Conservation (phyloP, 2,329 filamentous ascomycete genomes). For the Aspergillus nomiae region DNA sequence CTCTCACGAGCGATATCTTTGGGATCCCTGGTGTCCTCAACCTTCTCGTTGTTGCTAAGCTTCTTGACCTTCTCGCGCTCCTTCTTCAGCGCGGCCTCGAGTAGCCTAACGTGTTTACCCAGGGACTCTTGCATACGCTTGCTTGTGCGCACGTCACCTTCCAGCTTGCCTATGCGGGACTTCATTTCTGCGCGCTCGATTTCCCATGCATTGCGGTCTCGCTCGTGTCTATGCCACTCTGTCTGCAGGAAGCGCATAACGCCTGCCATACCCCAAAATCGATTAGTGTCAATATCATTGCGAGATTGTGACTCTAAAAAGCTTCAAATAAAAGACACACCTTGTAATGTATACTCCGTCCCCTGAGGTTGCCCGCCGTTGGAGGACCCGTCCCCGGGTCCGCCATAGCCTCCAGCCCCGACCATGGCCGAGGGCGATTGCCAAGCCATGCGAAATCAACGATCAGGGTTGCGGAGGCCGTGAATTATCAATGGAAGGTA, state of each 20-base stretch:
- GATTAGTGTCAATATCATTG: conserved; percentile 22
- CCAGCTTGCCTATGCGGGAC: conserved; percentile 89
- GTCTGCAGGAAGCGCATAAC: conserved; percentile 99
- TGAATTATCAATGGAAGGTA: conserved; percentile 2
- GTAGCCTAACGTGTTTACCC: conserved; percentile 84
- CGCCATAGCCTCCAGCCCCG: conserved; percentile 56
- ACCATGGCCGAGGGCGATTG: conserved; percentile 67
- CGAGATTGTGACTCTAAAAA: neutral
- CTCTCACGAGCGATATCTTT: conserved; percentile 50
- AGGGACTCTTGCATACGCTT: conserved; percentile 87
- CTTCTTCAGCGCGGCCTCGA: conserved; percentile 84
- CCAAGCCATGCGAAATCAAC: conserved; percentile 62
- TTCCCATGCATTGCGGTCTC: conserved; percentile 97
- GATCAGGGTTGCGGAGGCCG: conserved; percentile 1
- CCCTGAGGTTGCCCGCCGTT: conserved; percentile 58
- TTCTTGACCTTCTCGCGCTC: conserved; percentile 71
- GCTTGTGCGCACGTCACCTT: conserved; percentile 83
- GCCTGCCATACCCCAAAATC: conserved; percentile 54
- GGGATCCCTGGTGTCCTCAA: conserved; percentile 48
- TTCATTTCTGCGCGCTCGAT: conserved; percentile 99
- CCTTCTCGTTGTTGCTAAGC: conserved; percentile 53
- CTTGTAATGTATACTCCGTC: conserved; percentile 73
- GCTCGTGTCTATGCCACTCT: conserved; percentile 98
- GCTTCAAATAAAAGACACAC: conserved; percentile 45
- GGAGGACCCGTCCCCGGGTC: conserved; percentile 44